Conservation (phyloP, 345 rosid species). For the Euphorbia tirucalli region DNA sequence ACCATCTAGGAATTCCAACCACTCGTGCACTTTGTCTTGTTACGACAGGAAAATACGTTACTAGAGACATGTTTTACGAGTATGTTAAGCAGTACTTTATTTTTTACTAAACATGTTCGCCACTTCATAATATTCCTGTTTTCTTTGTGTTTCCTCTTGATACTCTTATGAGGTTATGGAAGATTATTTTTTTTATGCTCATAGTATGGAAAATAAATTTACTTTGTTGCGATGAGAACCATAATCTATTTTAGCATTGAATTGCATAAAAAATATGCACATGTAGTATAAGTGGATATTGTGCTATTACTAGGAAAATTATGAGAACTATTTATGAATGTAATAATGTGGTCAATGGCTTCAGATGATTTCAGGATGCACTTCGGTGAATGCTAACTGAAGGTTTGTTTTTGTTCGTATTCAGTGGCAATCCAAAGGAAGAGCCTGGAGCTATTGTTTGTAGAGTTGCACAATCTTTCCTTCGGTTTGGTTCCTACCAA, state of each 20-base stretch:
- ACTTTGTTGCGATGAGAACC: neutral
- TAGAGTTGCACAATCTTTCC: conserved; percentile 85
- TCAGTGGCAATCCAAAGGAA: conserved; percentile 94
- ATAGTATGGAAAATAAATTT: neutral
- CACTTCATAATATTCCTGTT: neutral
- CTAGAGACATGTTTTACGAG: conserved; percentile 99
- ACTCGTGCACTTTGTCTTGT: conserved; percentile 95
- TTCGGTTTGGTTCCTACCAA: conserved; percentile 92
- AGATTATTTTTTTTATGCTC: neutral
- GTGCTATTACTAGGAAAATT: neutral
- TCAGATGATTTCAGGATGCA: conserved; percentile 1
- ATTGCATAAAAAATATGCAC: neutral
- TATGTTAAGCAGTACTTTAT: conserved; percentile 38
- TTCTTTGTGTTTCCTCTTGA: neutral
- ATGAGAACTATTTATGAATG: conserved; percentile 2
- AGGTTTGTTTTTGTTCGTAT: conserved; percentile 18
- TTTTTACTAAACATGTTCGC: neutral
- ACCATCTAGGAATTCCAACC: conserved; percentile 88
- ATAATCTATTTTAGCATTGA: neutral
- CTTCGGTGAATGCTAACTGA: neutral
- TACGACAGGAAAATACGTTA: conserved; percentile 84
- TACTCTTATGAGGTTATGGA: neutral
- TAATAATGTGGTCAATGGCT: neutral
- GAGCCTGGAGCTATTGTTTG: conserved; percentile 97
- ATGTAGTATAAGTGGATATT: neutral